Evolutionary conservation across 257 asterid species (phyloP), one percentile per base, ranked within the genome.

Genomic region (Nyctanthes arbortristis): DNA sequence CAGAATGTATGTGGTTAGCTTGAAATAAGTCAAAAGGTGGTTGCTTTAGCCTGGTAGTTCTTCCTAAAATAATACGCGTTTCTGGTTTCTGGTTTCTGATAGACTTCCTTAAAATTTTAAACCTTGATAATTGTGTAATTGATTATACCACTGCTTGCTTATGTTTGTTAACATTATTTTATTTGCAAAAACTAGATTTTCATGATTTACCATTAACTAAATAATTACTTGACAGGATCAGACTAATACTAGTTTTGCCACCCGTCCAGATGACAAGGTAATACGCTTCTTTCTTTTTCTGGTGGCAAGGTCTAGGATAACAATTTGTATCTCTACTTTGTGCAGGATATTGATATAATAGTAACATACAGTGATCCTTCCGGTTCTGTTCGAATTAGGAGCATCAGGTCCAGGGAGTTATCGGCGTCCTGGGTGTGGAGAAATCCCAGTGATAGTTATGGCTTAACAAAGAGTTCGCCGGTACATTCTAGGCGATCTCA

Each of bases 391-490:
- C 83, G 71, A 80, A 84, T 85, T 71, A 78, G 80, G 71, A 85
- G 79, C 72, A 81, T 90, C 73, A 85, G 85, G 63, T 87, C 95
- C 65, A 83, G 77, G 77, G 85, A 88, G 79, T 83, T 93, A 31
- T 90, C 98, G 36, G 75, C 92, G 81, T 93, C 97, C 56, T 90
- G 97, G 98, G 83, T 85, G 56, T 93, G 98, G 98, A 81, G 80
- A 84, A 75, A 73, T 73, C 98, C 95, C 22, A 80, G 66, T 54
- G 82, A 69, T 72, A 76, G 75, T 63, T 66, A 32, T 62, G 85
- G 80, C 70, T 84, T 39, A 45, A 72, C 76, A 65, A 75, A 75
- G 72, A 82, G 75, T 71, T 81, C 73, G 34, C 70, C 72, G 90
- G 96, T 89, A 36, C 71, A 54, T 22, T 74, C n/a, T 69, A 45